Percentiles rank a stretch among this genome's conserved stretches.
These are phyloP conservation scores for Dicorynia guianensis DNA, from an alignment of 306 rosid genomes.

Conservation along the genomic window DNA sequence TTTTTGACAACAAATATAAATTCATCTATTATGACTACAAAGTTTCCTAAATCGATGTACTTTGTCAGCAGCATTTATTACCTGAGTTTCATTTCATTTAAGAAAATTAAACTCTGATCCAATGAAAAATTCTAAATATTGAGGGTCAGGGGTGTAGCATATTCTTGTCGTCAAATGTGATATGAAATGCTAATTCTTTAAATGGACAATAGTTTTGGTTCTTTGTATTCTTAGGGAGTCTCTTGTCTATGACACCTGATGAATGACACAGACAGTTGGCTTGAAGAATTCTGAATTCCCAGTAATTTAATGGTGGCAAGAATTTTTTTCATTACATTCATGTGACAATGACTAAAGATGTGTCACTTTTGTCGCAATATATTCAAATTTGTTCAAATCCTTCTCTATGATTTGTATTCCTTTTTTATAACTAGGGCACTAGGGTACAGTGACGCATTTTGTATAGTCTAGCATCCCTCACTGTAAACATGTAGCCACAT, in stretches of 20 bases:
- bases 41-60: background rate
- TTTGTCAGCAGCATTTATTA: constrained; percentile 11
- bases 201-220: background rate
- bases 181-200: constrained; percentile 8
- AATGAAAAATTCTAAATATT: constrained; percentile 5
- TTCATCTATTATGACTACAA: background rate
- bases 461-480: constrained; percentile 18
- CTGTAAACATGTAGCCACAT: no score
- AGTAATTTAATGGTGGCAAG: constrained; percentile 10
- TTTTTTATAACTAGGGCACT: background rate
- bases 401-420: background rate
- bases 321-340: constrained; percentile 3
- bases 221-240: background rate
- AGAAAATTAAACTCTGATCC: constrained; percentile 18
- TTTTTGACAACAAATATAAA: background rate
- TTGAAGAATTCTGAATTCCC: constrained; percentile 1
- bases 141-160: constrained; percentile 21
- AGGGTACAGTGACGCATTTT: background rate
- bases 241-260: background rate
- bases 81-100: constrained; percentile 26
- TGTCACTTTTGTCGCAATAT: background rate
- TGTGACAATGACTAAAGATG: background rate
- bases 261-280: background rate
- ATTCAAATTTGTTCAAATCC: constrained; percentile 1
- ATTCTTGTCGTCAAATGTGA: constrained; percentile 25